Evolutionary conservation across 2,329 filamentous ascomycete species (phyloP).

Genomic region (Escovopsis weberi): DNA sequence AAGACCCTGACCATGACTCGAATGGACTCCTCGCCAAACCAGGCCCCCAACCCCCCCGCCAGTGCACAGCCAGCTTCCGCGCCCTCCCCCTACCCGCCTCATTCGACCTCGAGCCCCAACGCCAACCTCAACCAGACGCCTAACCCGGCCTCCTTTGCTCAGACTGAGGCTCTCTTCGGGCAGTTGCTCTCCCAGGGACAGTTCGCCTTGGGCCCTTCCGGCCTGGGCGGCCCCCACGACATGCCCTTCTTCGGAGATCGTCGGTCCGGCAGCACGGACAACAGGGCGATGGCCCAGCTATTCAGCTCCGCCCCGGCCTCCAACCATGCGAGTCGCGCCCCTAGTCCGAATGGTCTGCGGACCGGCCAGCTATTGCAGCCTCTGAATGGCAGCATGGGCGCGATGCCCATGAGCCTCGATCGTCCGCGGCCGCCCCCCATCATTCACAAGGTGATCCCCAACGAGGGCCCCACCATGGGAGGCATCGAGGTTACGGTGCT

Average conservation of each 20-base stretch:
- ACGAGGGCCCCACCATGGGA: conserved; percentile 66
- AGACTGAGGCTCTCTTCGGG: conserved; percentile 31
- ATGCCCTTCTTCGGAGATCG: conserved; percentile 40
- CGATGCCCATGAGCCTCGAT: conserved; percentile 32
- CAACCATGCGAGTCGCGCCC: conserved; percentile 60
- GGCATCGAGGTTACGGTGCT: conserved; percentile 80
- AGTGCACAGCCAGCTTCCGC: conserved; percentile 24
- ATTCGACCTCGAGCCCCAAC: too few species aligned
- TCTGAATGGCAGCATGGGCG: conserved; percentile 34
- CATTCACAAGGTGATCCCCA: conserved; percentile 73
- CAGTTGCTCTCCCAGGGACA: conserved; percentile 23
- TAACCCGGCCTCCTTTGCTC: conserved; percentile 28
- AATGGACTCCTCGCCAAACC: conserved; percentile 45
- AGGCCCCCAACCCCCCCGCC: conserved; percentile 19
- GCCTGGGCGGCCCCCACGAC: conserved; percentile 46
- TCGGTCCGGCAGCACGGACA: conserved; percentile 51
- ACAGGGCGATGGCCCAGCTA: conserved; percentile 45
- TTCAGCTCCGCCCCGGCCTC: conserved; percentile 56
- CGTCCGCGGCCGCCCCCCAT: conserved; percentile 36
- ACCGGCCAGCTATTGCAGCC: conserved; percentile 34
- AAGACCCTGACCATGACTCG: conserved; percentile 69
- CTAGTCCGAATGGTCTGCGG: conserved; percentile 48
- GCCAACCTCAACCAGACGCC: conserved; percentile 11
- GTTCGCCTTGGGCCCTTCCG: conserved; percentile 46
- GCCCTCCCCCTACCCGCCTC: conserved; percentile 36